Evolutionary conservation across 495 filamentous ascomycete species (phyloP).

Genomic region (Corynascus novoguineensis): DNA sequence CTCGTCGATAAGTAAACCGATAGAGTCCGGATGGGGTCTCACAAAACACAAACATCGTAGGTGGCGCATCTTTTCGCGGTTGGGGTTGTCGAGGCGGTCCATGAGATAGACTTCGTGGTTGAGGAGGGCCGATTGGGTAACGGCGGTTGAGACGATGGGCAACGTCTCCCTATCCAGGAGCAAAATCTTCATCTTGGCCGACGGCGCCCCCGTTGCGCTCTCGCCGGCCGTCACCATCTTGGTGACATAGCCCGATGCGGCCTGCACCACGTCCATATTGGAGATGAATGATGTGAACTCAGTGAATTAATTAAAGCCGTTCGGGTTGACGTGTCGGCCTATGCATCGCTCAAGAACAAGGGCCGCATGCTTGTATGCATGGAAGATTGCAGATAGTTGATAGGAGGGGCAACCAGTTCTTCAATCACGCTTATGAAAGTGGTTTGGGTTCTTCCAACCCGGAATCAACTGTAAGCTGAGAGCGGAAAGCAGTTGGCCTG

Average conservation of each 20-base stretch:
- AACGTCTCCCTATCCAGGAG: constrained; percentile 94
- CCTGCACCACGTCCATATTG: constrained; percentile 86
- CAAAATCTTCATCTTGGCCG: constrained; percentile 97
- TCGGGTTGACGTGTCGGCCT: neutral
- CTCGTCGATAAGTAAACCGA: constrained; percentile 92
- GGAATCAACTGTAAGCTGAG: too few species aligned
- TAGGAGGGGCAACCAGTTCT: too few species aligned
- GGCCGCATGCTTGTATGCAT: too few species aligned
- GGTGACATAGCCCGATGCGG: constrained; percentile 90
- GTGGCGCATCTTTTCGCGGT: constrained; percentile 97
- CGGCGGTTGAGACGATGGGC: constrained; percentile 85
- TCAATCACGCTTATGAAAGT: too few species aligned
- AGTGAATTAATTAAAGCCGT: neutral
- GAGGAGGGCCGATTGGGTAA: constrained; percentile 91
- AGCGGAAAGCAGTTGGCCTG: too few species aligned
- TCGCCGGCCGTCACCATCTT: constrained; percentile 94
- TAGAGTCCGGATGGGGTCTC: constrained; percentile 81
- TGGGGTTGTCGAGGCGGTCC: constrained; percentile 84
- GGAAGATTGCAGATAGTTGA: too few species aligned
- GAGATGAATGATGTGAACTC: neutral
- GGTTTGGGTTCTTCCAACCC: too few species aligned
- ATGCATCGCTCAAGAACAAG: neutral
- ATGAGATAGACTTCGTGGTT: constrained; percentile 97
- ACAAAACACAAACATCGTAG: constrained; percentile 90
- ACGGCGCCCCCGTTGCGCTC: constrained; percentile 58